Percentiles rank a stretch among this genome's conserved stretches.
phyloP scores from a whole-genome alignment of 257 asterid genomes.

The Ajuga chamaepitys region DNA sequence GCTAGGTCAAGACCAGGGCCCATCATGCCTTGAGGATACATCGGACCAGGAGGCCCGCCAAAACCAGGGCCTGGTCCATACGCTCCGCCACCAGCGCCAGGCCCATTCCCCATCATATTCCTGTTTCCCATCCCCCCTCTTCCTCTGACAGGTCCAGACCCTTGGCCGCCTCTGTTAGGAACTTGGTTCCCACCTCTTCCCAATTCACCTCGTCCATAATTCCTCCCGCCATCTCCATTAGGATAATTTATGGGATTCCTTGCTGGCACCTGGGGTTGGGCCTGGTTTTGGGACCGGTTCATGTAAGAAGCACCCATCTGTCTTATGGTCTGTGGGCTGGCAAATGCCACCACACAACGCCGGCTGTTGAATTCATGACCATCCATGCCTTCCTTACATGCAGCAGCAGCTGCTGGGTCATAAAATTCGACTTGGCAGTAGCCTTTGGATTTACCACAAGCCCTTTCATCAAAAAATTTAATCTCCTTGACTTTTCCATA shows the following conservation, averaged over 20 bases:
- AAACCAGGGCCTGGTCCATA: constrained; percentile 42
- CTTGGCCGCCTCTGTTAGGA: constrained; percentile 62
- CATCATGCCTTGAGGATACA: constrained; percentile 93
- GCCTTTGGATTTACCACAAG: constrained; percentile 98
- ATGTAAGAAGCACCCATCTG: constrained; percentile 64
- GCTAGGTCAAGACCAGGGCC: constrained; percentile 90
- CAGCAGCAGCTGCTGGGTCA: constrained; percentile 66
- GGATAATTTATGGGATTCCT: constrained; percentile 49
- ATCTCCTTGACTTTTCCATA: constrained; percentile 90
- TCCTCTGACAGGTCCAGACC: constrained; percentile 61
- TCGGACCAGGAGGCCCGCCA: constrained; percentile 63
- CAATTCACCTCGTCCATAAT: constrained; percentile 88
- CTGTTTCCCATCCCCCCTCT: constrained; percentile 48
- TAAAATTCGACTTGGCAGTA: constrained; percentile 92
- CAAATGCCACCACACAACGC: constrained; percentile 91
- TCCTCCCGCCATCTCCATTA: constrained; percentile 45
- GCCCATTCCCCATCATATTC: constrained; percentile 45
- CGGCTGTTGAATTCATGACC: constrained; percentile 78
- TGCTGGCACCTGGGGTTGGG: constrained; percentile 46
- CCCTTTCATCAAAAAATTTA: constrained; percentile 86
- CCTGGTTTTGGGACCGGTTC: constrained; percentile 48
- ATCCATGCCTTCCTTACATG: constrained; percentile 87
- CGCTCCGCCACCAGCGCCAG: constrained; percentile 59
- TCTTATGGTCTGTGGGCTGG: constrained; percentile 71
- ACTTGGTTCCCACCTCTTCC: constrained; percentile 67